Percentiles rank a stretch among this genome's conserved stretches.
phyloP scores from a whole-genome alignment of 345 rosid genomes.

The Salix arbutifolia region DNA sequence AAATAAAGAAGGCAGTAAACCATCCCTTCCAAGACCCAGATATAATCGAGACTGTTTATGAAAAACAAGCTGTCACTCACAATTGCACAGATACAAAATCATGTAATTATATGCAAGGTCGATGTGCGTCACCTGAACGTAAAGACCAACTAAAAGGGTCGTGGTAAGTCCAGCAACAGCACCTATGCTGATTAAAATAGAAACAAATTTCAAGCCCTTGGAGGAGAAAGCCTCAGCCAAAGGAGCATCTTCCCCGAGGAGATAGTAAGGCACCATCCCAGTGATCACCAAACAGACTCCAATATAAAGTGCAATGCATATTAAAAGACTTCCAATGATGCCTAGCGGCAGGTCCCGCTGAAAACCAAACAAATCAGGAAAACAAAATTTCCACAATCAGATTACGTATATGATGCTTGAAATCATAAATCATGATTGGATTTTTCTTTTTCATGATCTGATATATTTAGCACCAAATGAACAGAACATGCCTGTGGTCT shows the following conservation, averaged over 20 bases:
- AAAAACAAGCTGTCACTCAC: constrained; percentile 24
- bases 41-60: constrained; percentile 75
- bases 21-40: constrained; percentile 94
- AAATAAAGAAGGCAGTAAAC: constrained; percentile 81
- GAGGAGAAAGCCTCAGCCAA: constrained; percentile 75
- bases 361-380: constrained; percentile 15
- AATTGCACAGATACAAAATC: constrained; percentile 4
- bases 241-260: constrained; percentile 89
- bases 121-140: constrained; percentile 73
- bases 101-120: constrained; percentile 1
- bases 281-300: constrained; percentile 89
- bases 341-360: constrained; percentile 90
- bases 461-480: not conserved
- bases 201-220: constrained; percentile 78
- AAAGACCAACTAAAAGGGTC: constrained; percentile 88
- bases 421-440: not conserved
- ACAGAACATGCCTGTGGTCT: constrained; percentile 63
- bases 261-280: constrained; percentile 85
- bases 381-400: constrained; percentile 7
- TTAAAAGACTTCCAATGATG: constrained; percentile 82
- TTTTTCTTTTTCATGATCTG: not conserved
- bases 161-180: constrained; percentile 99
- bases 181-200: constrained; percentile 75
- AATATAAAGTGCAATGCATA: constrained; percentile 66
- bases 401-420: not conserved